Evolutionary conservation across 345 rosid species (phyloP).

Genomic region (Eucalyptus erythrocorys): DNA sequence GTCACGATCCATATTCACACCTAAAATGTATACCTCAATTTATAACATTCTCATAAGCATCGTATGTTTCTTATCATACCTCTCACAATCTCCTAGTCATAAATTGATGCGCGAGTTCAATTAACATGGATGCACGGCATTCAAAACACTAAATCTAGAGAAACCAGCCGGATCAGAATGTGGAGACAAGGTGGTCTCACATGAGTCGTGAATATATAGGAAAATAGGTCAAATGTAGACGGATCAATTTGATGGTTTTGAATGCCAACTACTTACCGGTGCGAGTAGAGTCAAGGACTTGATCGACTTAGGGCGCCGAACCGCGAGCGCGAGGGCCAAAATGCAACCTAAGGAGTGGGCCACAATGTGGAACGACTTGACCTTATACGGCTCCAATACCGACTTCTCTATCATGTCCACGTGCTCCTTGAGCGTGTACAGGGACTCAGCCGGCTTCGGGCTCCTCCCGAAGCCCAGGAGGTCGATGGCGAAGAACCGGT

Average conservation of each 20-base stretch:
- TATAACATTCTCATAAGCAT: background rate
- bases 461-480: slow-evolving; percentile 90
- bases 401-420: slow-evolving; percentile 88
- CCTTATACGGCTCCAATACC: slow-evolving; percentile 35
- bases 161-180: background rate
- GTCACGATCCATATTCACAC: background rate
- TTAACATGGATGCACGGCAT: background rate
- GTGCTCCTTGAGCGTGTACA: slow-evolving; percentile 86
- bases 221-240: background rate
- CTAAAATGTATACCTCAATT: background rate
- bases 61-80: background rate
- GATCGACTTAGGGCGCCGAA: slow-evolving; percentile 60
- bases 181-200: background rate
- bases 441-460: slow-evolving; percentile 89
- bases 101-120: background rate
- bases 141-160: background rate
- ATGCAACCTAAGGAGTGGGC: slow-evolving; percentile 99
- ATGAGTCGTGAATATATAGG: background rate
- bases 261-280: slow-evolving; percentile 41
- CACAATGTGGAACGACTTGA: slow-evolving; percentile 85
- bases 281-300: slow-evolving; percentile 85
- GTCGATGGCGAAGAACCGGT: slow-evolving; percentile 80
- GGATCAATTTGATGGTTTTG: background rate
- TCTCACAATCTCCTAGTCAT: background rate
- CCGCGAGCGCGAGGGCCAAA: slow-evolving; percentile 89